Base-by-base conservation (phyloP, 345 rosid species). In the Salix brachista region DNA sequence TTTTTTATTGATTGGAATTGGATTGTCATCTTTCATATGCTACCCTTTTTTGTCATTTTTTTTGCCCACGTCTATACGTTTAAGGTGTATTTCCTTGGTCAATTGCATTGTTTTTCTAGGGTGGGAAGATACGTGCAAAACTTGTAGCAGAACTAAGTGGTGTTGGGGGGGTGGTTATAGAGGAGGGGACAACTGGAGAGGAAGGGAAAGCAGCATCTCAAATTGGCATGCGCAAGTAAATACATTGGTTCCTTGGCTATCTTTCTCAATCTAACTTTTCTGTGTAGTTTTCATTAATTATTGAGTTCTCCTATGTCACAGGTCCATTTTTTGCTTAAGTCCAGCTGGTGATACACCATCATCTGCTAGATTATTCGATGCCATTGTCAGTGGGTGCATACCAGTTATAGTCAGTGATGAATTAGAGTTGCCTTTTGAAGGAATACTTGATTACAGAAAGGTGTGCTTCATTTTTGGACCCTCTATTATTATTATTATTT, bases 321-420 rank as follows among this genome's bases (percentile, higher is more conserved):
- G 99, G 84, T 91, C 96, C 80, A 74, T 87, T 56, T 94, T 96
- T 77, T 96, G 99, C 89, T 82, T 94, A 77, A 91, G 85, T 86
- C 99, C 97, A 78, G 98, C 98, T 67, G 99, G 98, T 77, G 99
- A 94, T 81, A 96, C 98, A 65, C 98, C 99, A 37, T 96, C 99
- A 44, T 96, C 99, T 70, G 98, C 97, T 16, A 88, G 98, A 81
- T 81, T 96, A 70, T 96, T 96, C 78, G 98, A 96, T 88, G 98
- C 98, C 77, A 91, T 96, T 72, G 94, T 92, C 69, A 94, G 98
- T 86, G 98, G 97, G 41, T 96, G 98, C 84, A 92, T 94, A 76
- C 99, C 97, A 71, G 94, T 96, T 72, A 89, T 92, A 81, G 90
- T 90, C 50, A 94, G 98, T 73, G 99, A 94, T 72, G 96, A 94